Percentiles rank a stretch among this genome's conserved stretches.
These are phyloP conservation scores for Arthroderma sp. DNA, from an alignment of 2,329 filamentous ascomycete genomes.

Conservation along the genomic window DNA sequence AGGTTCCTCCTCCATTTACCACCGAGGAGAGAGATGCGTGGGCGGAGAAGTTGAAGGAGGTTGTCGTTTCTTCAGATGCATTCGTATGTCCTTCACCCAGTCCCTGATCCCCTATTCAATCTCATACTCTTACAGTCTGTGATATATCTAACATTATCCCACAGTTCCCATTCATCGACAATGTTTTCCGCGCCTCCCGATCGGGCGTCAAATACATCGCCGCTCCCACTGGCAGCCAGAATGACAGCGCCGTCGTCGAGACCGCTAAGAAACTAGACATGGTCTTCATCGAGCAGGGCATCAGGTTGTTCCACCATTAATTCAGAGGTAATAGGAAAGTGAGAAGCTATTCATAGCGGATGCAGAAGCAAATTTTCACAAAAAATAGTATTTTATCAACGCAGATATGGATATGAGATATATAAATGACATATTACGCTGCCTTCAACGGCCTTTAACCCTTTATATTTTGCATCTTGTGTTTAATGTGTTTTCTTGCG, in stretches of 20 bases:
- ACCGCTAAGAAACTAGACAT: conserved; percentile 86
- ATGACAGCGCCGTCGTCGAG: conserved; percentile 45
- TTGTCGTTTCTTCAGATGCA: conserved; percentile 84
- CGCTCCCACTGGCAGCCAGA: conserved; percentile 64
- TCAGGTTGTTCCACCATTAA: conserved; percentile 90
- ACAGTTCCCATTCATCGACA: conserved; percentile 96
- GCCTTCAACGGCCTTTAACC: too few species aligned
- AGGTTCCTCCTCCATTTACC: conserved; percentile 72
- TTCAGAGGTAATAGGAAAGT: too few species aligned
- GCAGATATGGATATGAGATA: too few species aligned
- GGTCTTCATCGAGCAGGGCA: conserved; percentile 89
- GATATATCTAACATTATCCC: neutral
- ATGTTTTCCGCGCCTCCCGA: conserved; percentile 78
- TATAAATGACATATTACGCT: too few species aligned
- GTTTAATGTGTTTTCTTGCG: too few species aligned
- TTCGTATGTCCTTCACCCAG: conserved; percentile 52
- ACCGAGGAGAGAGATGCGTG: conserved; percentile 73
- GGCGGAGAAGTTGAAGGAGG: conserved; percentile 60
- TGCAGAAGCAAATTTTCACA: conserved; percentile 15
- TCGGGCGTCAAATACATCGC: conserved; percentile 94
- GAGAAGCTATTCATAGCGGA: neutral
- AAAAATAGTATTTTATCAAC: too few species aligned
- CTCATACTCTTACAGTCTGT: neutral
- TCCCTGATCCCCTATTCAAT: neutral
- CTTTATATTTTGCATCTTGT: too few species aligned